Evolutionary conservation across 2,329 filamentous ascomycete species (phyloP).

Genomic region (Dothistroma septosporum): DNA sequence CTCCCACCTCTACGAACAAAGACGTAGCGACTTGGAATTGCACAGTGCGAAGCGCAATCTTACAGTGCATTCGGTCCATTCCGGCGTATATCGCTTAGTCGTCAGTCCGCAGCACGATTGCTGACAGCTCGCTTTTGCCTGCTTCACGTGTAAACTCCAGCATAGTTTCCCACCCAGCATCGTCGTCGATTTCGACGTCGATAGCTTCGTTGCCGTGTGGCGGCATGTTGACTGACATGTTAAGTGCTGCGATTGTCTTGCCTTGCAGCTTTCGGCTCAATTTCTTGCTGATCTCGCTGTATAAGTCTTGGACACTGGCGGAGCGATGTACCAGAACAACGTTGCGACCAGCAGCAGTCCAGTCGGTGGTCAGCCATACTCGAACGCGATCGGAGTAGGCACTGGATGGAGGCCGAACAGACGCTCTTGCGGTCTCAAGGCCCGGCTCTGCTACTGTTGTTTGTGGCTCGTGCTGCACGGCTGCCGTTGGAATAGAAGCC

Average conservation of each 20-base stretch:
- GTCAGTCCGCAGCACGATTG: not conserved
- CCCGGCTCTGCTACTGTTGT: not conserved
- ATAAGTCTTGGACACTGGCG: not conserved
- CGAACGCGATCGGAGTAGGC: not conserved
- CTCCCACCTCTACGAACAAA: too few relatives aligned
- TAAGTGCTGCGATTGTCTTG: not conserved
- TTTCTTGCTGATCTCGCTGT: not conserved
- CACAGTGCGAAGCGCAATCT: too few relatives aligned
- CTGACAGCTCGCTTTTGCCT: not conserved
- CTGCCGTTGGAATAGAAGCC: not conserved
- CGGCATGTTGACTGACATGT: not conserved
- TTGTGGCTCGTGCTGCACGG: not conserved
- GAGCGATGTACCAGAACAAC: conserved; percentile 2
- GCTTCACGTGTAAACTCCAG: not conserved
- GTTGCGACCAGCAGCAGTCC: not conserved
- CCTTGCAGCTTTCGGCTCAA: conserved; percentile 1
- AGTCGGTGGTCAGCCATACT: not conserved
- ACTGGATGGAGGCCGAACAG: not conserved
- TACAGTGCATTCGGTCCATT: too few relatives aligned
- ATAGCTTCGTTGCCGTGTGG: not conserved
- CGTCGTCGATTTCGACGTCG: conserved; percentile 6
- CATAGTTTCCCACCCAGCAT: conserved; percentile 6
- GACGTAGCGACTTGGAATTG: too few relatives aligned
- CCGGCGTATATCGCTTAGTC: not conserved
- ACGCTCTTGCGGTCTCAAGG: not conserved